Conservation (phyloP, 768 basidiomycete species). For the Sistotremastrum suecicum region DNA sequence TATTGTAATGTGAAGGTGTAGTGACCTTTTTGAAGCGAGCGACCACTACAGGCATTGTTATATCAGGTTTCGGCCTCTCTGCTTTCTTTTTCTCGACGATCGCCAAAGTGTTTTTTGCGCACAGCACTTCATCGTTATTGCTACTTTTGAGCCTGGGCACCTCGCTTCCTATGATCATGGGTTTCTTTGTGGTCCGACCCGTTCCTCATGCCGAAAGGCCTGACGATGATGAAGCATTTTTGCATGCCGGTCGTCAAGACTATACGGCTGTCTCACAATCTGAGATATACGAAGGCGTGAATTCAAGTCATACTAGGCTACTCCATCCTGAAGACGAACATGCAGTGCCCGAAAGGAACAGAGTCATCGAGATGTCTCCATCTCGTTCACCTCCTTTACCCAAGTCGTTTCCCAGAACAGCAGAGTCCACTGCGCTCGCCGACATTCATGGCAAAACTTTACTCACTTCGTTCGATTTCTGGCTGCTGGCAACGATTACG, state of each 20-base stretch:
- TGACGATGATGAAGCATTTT: slow-evolving; percentile 6
- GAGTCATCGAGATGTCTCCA: too few relatives aligned
- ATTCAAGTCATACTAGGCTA: not conserved
- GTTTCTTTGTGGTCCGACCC: slow-evolving; percentile 55
- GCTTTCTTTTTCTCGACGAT: slow-evolving; percentile 81
- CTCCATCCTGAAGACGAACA: too few relatives aligned
- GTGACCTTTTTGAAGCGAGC: slow-evolving; percentile 36
- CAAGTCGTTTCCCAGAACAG: too few relatives aligned
- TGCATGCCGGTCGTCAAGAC: too few relatives aligned
- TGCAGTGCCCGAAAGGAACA: too few relatives aligned
- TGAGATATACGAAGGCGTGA: not conserved
- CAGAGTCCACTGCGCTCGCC: slow-evolving; percentile 4
- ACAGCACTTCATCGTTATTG: slow-evolving; percentile 66
- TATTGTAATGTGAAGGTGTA: not conserved
- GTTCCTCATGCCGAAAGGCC: slow-evolving; percentile 38
- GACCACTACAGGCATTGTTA: slow-evolving; percentile 59
- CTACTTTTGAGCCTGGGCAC: slow-evolving; percentile 68
- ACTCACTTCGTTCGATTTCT: slow-evolving; percentile 43
- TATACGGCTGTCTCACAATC: not conserved
- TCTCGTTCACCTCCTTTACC: too few relatives aligned
- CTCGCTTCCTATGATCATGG: slow-evolving; percentile 65
- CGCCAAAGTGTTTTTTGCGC: slow-evolving; percentile 57
- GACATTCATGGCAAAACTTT: slow-evolving; percentile 43
- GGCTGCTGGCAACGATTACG: slow-evolving; percentile 42
- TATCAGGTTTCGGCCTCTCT: slow-evolving; percentile 82